phyloP scores from a whole-genome alignment of 129 eudicot genomes.

The Helianthus tuberosus region DNA sequence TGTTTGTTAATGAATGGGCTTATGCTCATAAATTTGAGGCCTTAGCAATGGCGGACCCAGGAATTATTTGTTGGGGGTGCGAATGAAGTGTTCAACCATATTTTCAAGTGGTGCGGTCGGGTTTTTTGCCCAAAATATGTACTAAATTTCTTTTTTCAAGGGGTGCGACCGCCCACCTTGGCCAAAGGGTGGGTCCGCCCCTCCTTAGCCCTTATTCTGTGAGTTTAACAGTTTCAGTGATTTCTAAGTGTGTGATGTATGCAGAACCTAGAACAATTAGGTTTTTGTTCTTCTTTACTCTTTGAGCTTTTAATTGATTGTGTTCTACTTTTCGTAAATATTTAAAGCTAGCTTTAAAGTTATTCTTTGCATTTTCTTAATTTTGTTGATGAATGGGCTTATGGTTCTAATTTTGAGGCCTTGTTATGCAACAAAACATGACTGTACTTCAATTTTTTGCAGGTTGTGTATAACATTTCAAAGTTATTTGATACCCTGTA shows the following conservation, averaged over 20 bases:
- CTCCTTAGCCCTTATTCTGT: not conserved
- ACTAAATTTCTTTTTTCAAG: too few species aligned
- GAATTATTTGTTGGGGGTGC: too few species aligned
- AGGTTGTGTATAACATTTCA: not conserved
- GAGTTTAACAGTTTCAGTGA: not conserved
- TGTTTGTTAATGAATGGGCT: too few species aligned
- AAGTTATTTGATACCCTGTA: not conserved
- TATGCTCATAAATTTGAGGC: too few species aligned
- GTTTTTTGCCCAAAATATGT: too few species aligned
- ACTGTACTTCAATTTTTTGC: not conserved
- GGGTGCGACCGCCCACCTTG: too few species aligned
- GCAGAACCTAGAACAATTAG: slow-evolving; percentile 22
- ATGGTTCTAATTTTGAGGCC: not conserved
- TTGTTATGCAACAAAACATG: slow-evolving; percentile 11
- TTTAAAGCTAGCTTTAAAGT: not conserved
- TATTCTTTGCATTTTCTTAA: not conserved
- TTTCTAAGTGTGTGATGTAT: slow-evolving; percentile 5
- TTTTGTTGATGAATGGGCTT: not conserved
- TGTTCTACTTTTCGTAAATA: not conserved
- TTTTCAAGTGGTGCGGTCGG: too few species aligned
- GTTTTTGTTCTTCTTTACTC: not conserved
- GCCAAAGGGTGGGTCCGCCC: too few species aligned
- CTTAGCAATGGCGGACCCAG: too few species aligned
- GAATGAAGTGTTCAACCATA: too few species aligned
- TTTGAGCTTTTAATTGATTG: not conserved